Base-by-base conservation (phyloP, 331 rosid genomes). In the Spiraea crenata region DNA sequence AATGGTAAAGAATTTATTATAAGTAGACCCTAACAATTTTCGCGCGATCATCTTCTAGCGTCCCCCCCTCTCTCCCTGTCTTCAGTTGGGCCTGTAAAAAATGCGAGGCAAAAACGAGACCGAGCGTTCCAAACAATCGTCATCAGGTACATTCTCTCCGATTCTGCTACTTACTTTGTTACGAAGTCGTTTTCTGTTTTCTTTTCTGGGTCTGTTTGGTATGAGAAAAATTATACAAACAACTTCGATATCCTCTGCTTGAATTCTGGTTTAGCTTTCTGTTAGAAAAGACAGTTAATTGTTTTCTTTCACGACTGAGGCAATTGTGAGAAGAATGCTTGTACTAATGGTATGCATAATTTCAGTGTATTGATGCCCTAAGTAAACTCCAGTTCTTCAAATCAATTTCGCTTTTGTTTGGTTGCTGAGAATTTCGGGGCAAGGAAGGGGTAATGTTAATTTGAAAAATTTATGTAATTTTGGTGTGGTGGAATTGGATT, bases 71-170 rank as follows among this genome's bases (percentile, higher is more conserved):
- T 38, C 74, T 42, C 31, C 40, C 64, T 42, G 17, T 1, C 39
- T 9, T 10, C 52, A 0, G 20, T 64, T 12, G 40, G 12, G 20
- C 15, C 64, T 34, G 54, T 42, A 14, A 19, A 77, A 60, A 81
- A 85, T 84, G 89, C 84, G 83, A 55, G 74, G 83, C 66, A 77
- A 80, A 78, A 50, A 79, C 76, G 54, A 74, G 74, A 63, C 77
- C 4, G 49, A 56, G 47, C 83, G 83, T 57, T 74, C 62, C 77
- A 77, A 70, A 56, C 19, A 79, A 58, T 79, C 79, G 52, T 35
- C 78, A 41, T 77, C 80, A 46, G 87, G 78, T 60, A 71, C 40
- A 47, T 48, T 35, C 31, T 19, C 44, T 25, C 31, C 31, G 31
- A 25, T 25, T 25, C 31, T 57, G 40, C 62, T 74, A 73, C 51